Percentiles rank a stretch among this genome's conserved stretches.
Conservation (phyloP, 23 red algal genomes). For the Gracilaria gracilis region DNA sequence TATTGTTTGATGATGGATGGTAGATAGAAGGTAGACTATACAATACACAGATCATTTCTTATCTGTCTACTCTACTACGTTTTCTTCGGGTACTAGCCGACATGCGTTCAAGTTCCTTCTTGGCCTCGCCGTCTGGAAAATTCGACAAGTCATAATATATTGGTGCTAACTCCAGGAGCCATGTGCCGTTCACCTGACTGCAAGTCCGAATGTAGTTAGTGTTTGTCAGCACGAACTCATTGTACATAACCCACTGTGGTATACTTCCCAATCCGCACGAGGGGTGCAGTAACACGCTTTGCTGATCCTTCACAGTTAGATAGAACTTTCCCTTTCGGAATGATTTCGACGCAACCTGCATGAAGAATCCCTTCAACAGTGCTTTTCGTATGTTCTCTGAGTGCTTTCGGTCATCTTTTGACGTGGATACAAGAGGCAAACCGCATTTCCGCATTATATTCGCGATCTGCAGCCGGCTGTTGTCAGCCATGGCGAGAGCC, state of each 20-base stretch:
- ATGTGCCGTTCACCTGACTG: constrained; percentile 67
- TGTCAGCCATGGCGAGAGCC: constrained; percentile 70
- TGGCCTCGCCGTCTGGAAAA: constrained; percentile 80
- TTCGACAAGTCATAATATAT: constrained; percentile 90
- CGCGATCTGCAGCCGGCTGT: constrained; percentile 85
- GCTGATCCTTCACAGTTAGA: constrained; percentile 89
- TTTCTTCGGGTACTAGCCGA: background rate
- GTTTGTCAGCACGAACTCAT: constrained; percentile 96
- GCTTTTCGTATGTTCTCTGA: constrained; percentile 72
- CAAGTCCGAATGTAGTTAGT: constrained; percentile 84
- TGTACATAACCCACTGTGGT: constrained; percentile 92
- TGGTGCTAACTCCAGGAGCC: constrained; percentile 82
- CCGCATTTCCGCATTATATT: constrained; percentile 64
- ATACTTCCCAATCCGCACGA: constrained; percentile 58
- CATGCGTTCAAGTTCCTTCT: constrained; percentile 29
- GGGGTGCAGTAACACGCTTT: constrained; percentile 85
- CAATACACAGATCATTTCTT: background rate
- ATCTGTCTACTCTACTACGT: constrained; percentile 6
- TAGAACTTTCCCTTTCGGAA: constrained; percentile 66
- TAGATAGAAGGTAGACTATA: too few relatives aligned
- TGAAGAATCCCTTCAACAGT: constrained; percentile 89
- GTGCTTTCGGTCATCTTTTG: constrained; percentile 21
- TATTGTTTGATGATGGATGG: too few relatives aligned
- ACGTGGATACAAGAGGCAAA: constrained; percentile 43
- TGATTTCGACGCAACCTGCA: constrained; percentile 86